These are phyloP conservation scores for Myriosclerotinia curreyana DNA, from an alignment of 2,329 filamentous ascomycete species.

Conservation along the genomic window DNA sequence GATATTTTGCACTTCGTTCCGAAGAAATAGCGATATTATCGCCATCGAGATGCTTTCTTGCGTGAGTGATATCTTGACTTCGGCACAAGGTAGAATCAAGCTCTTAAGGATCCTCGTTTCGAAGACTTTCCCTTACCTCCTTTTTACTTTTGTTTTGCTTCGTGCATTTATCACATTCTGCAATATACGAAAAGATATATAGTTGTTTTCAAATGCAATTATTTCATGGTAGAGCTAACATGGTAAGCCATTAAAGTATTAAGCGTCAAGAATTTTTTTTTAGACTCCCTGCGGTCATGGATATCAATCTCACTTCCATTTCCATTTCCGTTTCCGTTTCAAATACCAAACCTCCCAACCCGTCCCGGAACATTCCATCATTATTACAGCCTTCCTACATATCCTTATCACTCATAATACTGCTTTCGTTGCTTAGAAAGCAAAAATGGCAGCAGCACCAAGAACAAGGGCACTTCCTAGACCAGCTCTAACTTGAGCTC, in stretches of 20 bases:
- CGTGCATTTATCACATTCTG: background rate
- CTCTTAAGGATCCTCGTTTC: background rate
- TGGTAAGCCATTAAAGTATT: constrained; percentile 9
- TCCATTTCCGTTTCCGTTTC: background rate
- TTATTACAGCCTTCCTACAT: constrained; percentile 12
- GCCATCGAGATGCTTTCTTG: background rate
- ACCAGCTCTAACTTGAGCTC: constrained; percentile 13
- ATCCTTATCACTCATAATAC: background rate
- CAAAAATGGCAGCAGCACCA: background rate
- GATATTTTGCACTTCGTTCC: background rate
- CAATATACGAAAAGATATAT: background rate
- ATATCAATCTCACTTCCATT: background rate
- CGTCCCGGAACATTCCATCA: background rate
- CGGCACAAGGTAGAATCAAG: background rate
- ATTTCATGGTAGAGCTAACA: background rate
- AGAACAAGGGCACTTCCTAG: constrained; percentile 5
- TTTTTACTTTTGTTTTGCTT: background rate
- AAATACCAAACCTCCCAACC: background rate
- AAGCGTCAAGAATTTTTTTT: constrained; percentile 13
- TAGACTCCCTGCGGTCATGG: background rate
- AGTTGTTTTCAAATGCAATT: background rate
- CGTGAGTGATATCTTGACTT: background rate
- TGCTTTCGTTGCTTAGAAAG: background rate
- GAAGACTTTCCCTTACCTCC: background rate
- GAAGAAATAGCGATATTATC: background rate